Base-by-base conservation (phyloP, 805 yeast genomes). In the Wickerhamiella alocasiicola region DNA sequence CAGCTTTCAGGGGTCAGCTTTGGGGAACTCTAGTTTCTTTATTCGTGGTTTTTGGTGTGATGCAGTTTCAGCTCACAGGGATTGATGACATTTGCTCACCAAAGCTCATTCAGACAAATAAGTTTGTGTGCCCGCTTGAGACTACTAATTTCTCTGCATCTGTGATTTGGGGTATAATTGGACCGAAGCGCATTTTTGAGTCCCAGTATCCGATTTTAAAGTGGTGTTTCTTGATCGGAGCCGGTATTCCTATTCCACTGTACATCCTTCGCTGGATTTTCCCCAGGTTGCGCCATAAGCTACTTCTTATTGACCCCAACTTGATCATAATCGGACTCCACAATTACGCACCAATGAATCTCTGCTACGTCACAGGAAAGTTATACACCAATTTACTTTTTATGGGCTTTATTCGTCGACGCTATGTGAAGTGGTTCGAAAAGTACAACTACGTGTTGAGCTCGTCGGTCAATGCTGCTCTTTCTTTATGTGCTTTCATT, bases 191-290 rank as follows among this genome's bases (percentile, higher is more conserved):
- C 15, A 50, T 59, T 13, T 53, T 62, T 37, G 63, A 67, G 37
- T 71, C 72, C 0, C 52, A 76, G 13, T 78, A 78, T 51, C 82
- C 83, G 1, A 60, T 68, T 11, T 59, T 78, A 44, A 70, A 72
- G 54, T 77, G 74, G 70, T 72, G 80, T 46, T 77, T 78, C 64
- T 60, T 77, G 24, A 61, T 73, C 40, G 83, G 84, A 3, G 55
- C 53, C 6, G 23, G 42, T 23, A 35, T 48, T 15, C 54, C 53
- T 12, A 24, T 46, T 25, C 51, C 50, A 23, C 44, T 42, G 19
- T 18, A 41, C 50, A 63, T 64, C 15, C 16, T 25, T 27, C 16
- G 23, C 24, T 11, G 9, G 26, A 23, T 17, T 2, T 6, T 9
- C 6, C 16, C 31, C 15, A 55, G 64, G 41, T 57, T 13, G 6